phyloP scores from a whole-genome alignment of 176 grass and related monocot genomes.

The barley (Hordeum vulgare) region DNA sequence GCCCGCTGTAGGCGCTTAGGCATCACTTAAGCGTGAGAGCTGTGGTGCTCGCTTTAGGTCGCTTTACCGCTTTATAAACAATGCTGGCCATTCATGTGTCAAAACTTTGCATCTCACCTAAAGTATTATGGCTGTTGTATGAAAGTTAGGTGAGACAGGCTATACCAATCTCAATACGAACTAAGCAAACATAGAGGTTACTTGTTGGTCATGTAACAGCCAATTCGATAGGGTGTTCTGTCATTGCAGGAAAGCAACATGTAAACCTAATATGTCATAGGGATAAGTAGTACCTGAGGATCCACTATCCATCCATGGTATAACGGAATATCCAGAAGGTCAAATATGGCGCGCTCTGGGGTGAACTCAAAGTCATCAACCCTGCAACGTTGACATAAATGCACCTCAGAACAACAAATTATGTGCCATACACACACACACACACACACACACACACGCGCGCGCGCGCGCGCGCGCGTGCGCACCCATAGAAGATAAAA shows the following conservation, averaged over 20 bases:
- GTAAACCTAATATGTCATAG: background rate
- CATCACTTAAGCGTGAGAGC: no score
- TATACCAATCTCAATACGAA: background rate
- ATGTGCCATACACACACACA: background rate
- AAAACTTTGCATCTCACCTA: background rate
- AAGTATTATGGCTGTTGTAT: background rate
- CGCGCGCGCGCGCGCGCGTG: no score
- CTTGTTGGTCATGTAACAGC: background rate
- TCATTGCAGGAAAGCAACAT: background rate
- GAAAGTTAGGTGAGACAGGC: background rate
- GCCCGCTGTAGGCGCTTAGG: no score
- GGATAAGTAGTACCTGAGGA: constrained; percentile 61
- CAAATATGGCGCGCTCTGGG: constrained; percentile 88
- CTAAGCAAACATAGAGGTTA: background rate
- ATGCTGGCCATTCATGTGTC: background rate
- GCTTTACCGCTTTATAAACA: no score
- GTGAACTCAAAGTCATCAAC: constrained; percentile 98
- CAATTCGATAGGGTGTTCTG: background rate
- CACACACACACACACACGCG: no score
- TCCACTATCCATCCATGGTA: constrained; percentile 98
- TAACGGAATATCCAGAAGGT: constrained; percentile 88
- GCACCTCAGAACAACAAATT: constrained; percentile 4
- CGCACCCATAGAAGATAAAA: background rate
- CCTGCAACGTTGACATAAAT: constrained; percentile 31
- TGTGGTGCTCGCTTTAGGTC: no score